Conservation (phyloP, 192 early-diverging fungal genomes). For the Umbelopsis isabellina region DNA sequence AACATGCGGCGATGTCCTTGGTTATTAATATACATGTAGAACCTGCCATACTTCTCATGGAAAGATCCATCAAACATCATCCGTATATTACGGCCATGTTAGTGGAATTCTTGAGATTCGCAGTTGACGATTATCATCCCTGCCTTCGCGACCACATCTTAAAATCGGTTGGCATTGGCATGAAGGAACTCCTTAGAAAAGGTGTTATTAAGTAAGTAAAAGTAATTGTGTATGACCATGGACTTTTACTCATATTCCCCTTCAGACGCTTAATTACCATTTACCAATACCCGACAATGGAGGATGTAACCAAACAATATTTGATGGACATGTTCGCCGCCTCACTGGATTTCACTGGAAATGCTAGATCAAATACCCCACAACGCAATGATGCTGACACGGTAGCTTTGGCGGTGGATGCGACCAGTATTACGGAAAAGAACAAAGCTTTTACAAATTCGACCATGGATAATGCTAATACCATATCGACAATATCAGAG, state of each 20-base stretch:
- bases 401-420: not conserved
- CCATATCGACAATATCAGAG: constrained; percentile 6
- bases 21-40: constrained; percentile 44
- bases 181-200: constrained; percentile 61
- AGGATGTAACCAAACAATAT: constrained; percentile 26
- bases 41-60: constrained; percentile 77
- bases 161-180: constrained; percentile 53
- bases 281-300: constrained; percentile 32
- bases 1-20: not conserved
- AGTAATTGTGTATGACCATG: not conserved
- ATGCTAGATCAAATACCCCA: not conserved
- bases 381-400: constrained; percentile 9
- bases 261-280: constrained; percentile 35
- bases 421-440: not conserved
- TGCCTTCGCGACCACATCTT: constrained; percentile 51
- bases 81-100: constrained; percentile 67
- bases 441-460: not conserved
- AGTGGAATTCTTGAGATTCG: constrained; percentile 68
- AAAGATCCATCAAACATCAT: constrained; percentile 64
- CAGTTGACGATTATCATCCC: constrained; percentile 62
- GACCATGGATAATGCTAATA: not conserved
- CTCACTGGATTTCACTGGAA: constrained; percentile 22
- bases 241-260: not conserved
- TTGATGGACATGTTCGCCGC: constrained; percentile 33
- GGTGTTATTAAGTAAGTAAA: constrained; percentile 64